Conservation (phyloP, 805 yeast genomes). For the Ogataea angusta region DNA sequence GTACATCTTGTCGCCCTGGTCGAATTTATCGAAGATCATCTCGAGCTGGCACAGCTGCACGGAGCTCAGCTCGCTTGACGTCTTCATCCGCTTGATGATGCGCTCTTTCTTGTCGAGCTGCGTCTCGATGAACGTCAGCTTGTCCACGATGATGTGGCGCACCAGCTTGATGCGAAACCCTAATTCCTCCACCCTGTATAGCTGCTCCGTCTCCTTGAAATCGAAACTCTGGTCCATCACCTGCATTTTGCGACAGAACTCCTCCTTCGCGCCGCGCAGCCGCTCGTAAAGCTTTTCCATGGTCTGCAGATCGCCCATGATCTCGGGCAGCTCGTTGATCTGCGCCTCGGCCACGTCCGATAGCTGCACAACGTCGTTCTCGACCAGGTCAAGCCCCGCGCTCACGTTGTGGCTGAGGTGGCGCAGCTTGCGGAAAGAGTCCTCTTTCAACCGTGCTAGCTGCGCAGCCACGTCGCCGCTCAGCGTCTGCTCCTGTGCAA, state of each 20-base stretch:
- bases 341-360: conserved; percentile 38
- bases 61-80: conserved; percentile 4
- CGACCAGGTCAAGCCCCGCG: conserved; percentile 17
- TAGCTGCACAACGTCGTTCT: conserved; percentile 16
- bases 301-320: conserved; percentile 36
- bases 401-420: conserved; percentile 22
- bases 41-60: conserved; percentile 38
- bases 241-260: conserved; percentile 2
- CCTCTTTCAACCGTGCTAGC: conserved; percentile 16
- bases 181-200: conserved; percentile 33
- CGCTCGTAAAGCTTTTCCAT: conserved; percentile 27
- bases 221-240: conserved; percentile 16
- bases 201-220: conserved; percentile 7
- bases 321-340: conserved; percentile 31
- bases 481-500: background rate
- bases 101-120: conserved; percentile 31
- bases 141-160: conserved; percentile 36
- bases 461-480: background rate
- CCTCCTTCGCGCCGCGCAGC: background rate
- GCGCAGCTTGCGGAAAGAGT: conserved; percentile 25
- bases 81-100: conserved; percentile 19
- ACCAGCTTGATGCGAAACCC: conserved; percentile 37
- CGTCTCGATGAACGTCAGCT: conserved; percentile 40
- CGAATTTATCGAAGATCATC: conserved; percentile 40
- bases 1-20: conserved; percentile 34